Conservation (phyloP, 495 filamentous ascomycete species). For the Aspergillus incahuasiensis region DNA sequence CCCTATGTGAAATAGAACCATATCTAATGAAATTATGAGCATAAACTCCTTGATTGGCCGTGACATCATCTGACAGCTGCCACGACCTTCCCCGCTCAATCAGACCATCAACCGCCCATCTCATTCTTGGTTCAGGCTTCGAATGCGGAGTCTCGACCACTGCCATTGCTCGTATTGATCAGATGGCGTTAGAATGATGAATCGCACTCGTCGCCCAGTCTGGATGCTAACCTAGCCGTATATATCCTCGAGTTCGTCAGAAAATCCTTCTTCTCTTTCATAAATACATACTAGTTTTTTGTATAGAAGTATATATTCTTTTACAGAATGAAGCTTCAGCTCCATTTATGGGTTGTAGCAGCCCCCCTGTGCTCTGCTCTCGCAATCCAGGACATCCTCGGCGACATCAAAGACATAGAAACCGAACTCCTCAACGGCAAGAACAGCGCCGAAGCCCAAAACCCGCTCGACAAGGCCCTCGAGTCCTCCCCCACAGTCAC, state of each 20-base stretch:
- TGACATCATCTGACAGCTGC: constrained; percentile 3
- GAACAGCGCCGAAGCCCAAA: background rate
- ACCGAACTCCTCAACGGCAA: background rate
- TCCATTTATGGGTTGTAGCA: background rate
- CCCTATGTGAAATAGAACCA: background rate
- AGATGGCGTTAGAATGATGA: constrained; percentile 1
- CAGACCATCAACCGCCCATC: background rate
- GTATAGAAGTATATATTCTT: background rate
- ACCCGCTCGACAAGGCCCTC: background rate
- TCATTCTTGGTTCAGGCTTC: background rate
- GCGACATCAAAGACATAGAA: background rate
- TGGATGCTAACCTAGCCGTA: background rate
- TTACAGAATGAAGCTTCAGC: constrained; percentile 1
- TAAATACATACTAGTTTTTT: background rate
- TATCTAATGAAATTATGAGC: constrained; percentile 9
- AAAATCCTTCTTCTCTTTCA: background rate
- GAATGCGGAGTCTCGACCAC: background rate
- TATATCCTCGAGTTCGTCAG: background rate
- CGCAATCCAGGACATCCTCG: constrained; percentile 7
- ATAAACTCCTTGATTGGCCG: background rate
- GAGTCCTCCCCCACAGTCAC: constrained; percentile 3
- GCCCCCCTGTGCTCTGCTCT: background rate
- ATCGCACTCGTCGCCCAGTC: background rate
- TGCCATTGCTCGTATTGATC: background rate
- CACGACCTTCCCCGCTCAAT: constrained; percentile 7